Base-by-base conservation (phyloP, 2,329 filamentous ascomycete genomes). In the Colletotrichum chlorophyti region DNA sequence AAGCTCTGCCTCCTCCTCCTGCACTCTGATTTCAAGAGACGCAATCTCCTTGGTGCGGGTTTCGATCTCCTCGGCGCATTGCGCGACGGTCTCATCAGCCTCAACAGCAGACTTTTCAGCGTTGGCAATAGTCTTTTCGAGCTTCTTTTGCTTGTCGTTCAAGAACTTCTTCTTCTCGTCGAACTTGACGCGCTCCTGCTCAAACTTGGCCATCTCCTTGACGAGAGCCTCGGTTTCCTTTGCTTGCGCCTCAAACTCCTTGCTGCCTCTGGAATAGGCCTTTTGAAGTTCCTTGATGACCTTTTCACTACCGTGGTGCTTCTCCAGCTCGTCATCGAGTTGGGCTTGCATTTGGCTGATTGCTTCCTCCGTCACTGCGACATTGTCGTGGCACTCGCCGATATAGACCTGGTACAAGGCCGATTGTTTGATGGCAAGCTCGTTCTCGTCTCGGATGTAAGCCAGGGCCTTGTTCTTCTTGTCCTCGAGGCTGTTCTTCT, bases 91-190 rank as follows among this genome's bases (percentile, higher is more conserved):
- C 62, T 90, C 88, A 32, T 88, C 84, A 4, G 93, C 90, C 66
- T 96, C 92, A 1, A 84, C 83, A 1, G 86, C 84, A 6, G 89
- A 86, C 57, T 89, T 87, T 63, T 91, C 91, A 59, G 91, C 91
- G 41, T 88, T 89, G 52, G 87, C 82, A 61, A 95, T 91, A 0
- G 89, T 85, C 77, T 97, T 98, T 65, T 98, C 92, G 12, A 97
- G 83, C 76, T 99, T 99, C 79, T 95, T 97, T 67, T 91, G 89
- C 78, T 99, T 99, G 68, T 89, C 89, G 2, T 84, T 80, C 64
- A 99, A 77, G 73, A 98, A 98, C 72, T 99, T 99, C 72, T 90
- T 89, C 80, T 98, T 98, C 74, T 99, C 96, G 64, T 98, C 94
- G 65, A 96, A 93, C 70, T 99, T 99, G 74, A 99, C 95, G 19